Evolutionary conservation across 768 basidiomycete species (phyloP).

Genomic region (Steccherinum ochraceum): DNA sequence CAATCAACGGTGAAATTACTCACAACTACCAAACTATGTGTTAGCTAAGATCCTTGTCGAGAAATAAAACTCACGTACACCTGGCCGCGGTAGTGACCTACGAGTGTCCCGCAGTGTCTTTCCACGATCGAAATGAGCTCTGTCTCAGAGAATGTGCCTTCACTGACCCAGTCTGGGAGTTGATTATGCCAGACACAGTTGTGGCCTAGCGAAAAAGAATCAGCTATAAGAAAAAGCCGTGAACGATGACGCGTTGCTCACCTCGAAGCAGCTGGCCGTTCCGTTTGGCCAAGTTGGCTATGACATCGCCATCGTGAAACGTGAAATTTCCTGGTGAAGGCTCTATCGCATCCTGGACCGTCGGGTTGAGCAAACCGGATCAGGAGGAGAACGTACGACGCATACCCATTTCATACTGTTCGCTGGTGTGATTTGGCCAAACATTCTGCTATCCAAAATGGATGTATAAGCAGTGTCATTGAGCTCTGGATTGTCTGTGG

Average conservation of each 20-base stretch:
- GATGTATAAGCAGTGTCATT: conserved; percentile 31
- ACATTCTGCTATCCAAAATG: conserved; percentile 29
- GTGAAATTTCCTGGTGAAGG: conserved; percentile 41
- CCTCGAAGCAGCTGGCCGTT: conserved; percentile 45
- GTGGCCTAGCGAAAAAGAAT: conserved; percentile 19
- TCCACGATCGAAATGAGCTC: conserved; percentile 38
- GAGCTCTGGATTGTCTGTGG: conserved; percentile 42
- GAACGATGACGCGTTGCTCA: conserved; percentile 1
- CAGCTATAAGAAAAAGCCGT: not conserved
- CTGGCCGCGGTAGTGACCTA: conserved; percentile 46
- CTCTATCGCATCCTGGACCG: conserved; percentile 43
- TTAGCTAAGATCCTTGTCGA: no score
- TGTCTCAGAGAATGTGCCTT: conserved; percentile 36
- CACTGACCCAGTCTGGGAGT: conserved; percentile 43
- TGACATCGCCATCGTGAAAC: conserved; percentile 38
- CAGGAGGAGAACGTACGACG: not conserved
- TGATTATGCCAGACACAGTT: conserved; percentile 46
- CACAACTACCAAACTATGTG: no score
- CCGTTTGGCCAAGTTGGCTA: conserved; percentile 37
- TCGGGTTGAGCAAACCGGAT: not conserved
- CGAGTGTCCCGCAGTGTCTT: conserved; percentile 42
- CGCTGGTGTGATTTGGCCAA: conserved; percentile 39
- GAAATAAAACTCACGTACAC: conserved; percentile 26
- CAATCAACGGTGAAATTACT: not conserved
- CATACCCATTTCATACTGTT: conserved; percentile 44